Conservation (phyloP, 495 filamentous ascomycete genomes). For the Tuber calosporum region DNA sequence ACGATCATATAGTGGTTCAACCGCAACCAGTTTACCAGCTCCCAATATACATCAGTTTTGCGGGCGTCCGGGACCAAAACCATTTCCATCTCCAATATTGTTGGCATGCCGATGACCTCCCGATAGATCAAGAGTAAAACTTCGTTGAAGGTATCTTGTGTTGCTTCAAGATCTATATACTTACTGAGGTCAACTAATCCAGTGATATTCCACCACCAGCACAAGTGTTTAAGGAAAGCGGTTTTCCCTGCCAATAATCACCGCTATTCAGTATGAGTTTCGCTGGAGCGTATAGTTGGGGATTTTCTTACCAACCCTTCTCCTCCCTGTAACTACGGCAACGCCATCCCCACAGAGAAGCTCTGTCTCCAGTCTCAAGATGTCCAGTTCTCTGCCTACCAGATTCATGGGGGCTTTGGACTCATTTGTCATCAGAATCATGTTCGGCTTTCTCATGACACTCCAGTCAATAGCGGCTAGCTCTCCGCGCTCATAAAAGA, state of each 20-base stretch:
- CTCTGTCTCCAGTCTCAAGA: background rate
- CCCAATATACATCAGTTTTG: background rate
- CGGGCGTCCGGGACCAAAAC: background rate
- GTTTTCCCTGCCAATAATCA: background rate
- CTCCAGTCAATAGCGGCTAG: background rate
- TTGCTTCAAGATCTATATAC: background rate
- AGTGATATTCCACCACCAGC: background rate
- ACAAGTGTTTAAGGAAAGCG: background rate
- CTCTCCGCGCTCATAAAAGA: slow-evolving; percentile 21
- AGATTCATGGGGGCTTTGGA: background rate
- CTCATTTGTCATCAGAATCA: background rate
- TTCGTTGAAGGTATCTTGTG: background rate
- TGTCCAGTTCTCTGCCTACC: background rate
- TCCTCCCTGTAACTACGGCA: background rate
- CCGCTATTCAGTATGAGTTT: background rate
- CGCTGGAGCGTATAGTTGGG: background rate
- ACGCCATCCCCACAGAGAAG: background rate
- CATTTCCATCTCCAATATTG: background rate
- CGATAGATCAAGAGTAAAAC: background rate
- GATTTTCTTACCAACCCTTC: background rate
- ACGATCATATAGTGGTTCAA: slow-evolving; percentile 6
- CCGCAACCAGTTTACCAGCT: background rate
- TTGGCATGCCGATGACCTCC: background rate
- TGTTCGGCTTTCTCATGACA: background rate
- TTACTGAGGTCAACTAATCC: background rate